Conservation (phyloP, 2,329 filamentous ascomycete species). For the Cytospora chrysosperma region DNA sequence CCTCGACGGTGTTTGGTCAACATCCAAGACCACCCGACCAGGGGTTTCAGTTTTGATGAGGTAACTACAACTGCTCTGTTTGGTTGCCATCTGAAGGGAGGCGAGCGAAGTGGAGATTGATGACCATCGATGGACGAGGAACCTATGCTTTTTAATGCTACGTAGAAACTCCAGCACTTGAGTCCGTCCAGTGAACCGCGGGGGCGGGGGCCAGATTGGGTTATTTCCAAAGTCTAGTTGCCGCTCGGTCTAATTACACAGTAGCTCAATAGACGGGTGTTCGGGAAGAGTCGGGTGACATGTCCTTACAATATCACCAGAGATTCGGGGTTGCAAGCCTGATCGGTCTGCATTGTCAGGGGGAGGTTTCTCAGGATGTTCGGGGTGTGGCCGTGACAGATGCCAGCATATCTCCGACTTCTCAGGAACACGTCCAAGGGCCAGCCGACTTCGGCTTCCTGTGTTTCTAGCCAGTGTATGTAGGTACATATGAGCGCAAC, state of each 20-base stretch:
- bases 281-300: slow-evolving; percentile 16
- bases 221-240: slow-evolving; percentile 6
- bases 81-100: slow-evolving; percentile 6
- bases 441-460: not conserved
- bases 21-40: not conserved
- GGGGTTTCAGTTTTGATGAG: slow-evolving; percentile 12
- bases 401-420: not conserved
- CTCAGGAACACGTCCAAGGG: not conserved
- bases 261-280: not conserved
- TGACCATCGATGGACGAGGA: not conserved
- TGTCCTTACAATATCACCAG: not conserved
- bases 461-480: no score
- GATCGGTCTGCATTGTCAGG: not conserved
- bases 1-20: slow-evolving; percentile 7
- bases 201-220: not conserved
- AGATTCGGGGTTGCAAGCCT: not conserved
- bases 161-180: not conserved
- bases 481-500: not conserved
- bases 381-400: not conserved
- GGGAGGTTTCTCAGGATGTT: not conserved
- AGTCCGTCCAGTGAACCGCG: slow-evolving; percentile 17
- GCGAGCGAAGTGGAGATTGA: slow-evolving; percentile 17
- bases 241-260: not conserved
- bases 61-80: slow-evolving; percentile 23
- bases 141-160: not conserved